Evolutionary conservation across 75 land plant species (phyloP), one percentile per base, ranked within the genome.

Genomic region (Pseudotsuga menziesii): DNA sequence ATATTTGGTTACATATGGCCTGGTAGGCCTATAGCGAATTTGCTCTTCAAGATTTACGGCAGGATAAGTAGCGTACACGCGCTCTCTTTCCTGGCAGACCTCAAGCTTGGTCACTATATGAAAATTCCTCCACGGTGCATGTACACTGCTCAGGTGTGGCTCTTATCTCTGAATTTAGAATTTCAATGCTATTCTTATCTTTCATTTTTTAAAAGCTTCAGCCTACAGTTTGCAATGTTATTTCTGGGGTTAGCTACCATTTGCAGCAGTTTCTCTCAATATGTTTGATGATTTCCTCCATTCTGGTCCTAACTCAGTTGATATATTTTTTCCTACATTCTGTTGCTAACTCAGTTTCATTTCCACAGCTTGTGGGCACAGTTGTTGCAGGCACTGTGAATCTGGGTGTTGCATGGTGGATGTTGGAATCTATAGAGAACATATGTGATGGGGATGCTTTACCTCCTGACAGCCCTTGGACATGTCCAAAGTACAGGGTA

Each of bases 71-170:
- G 87, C 22, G 41, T 87, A 52, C 98, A 95, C 71, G 93, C 98
- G 16, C 91, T 93, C 12, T 86, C 92, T n/a, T 93, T 95, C 80
- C 80, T 93, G 27, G 71, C 87, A 56, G 98, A 93, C 60, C 91
- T 95, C 15, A 95, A 95, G 78, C 93, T 94, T 36, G 97, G 97
- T 4, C 91, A 92, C 78, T 94, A 94, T 83, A 94, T 94, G 97
- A 94, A 94, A 78, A 93, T 95, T 55, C 98, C 97, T 59, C 98
- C 98, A 12, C 82, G 98, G 6, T 89, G 95, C 83, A 95, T 95
- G 98, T 95, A 89, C 85, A 82, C 82, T 52, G 97, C 90, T 79
- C 98, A 94, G 94, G 94, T 92, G 93, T 59, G 77, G n/a, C n/a
- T 27, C 52, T 9, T 36, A 12, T 32, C 72, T 6, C 67, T n/a